Percentiles rank a stretch among this genome's conserved stretches.
phyloP scores from a whole-genome alignment of 1,139 yeast genomes.

The Eremothecium cymbalariae region DNA sequence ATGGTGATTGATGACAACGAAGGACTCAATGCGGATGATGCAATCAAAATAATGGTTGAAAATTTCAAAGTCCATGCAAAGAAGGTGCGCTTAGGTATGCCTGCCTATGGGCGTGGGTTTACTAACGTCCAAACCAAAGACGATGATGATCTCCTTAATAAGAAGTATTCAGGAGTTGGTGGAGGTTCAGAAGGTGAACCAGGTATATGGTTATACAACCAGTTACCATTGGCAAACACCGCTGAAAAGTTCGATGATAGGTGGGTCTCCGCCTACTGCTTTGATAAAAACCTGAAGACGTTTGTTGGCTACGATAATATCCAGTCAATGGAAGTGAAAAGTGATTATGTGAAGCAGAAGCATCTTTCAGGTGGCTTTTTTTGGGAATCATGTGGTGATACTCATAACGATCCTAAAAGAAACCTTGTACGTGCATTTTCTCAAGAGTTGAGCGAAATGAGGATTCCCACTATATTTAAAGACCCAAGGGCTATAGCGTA shows the following conservation, averaged over 20 bases:
- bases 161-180: conserved; percentile 42
- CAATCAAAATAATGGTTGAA: conserved; percentile 39
- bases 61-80: conserved; percentile 37
- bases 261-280: conserved; percentile 53
- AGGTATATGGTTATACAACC: conserved; percentile 50
- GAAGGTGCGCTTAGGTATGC: conserved; percentile 79
- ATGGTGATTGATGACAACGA: conserved; percentile 33
- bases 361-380: conserved; percentile 79
- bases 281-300: conserved; percentile 34
- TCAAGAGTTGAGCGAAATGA: conserved; percentile 12
- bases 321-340: conserved; percentile 48
- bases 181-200: conserved; percentile 38
- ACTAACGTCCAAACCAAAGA: conserved; percentile 34
- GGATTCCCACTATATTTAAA: conserved; percentile 16
- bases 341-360: conserved; percentile 43
- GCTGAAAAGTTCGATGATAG: conserved; percentile 45
- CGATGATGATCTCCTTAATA: conserved; percentile 29
- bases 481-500: conserved; percentile 15
- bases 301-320: conserved; percentile 63
- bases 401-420: conserved; percentile 26
- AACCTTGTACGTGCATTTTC: conserved; percentile 35
- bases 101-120: conserved; percentile 75
- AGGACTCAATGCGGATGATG: conserved; percentile 41
- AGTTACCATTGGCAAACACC: conserved; percentile 39
- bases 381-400: conserved; percentile 90